Conservation (phyloP, 768 basidiomycete species). For the Filobasidium floriforme region DNA sequence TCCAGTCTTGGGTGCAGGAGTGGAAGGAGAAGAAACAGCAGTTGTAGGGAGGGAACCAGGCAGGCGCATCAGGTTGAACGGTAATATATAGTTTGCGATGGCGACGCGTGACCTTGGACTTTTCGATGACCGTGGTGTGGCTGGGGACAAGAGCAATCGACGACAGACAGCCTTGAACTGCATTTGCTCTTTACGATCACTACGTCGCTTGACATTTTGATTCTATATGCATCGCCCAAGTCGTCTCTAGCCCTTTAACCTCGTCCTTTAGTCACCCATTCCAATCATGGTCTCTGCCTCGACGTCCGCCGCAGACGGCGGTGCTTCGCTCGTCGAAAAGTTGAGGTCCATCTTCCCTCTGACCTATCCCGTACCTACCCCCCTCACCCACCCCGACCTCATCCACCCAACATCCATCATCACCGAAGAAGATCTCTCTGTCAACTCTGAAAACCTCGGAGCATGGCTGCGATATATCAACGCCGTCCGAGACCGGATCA, state of each 20-base stretch:
- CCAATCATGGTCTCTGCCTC: background rate
- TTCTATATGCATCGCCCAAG: too few species aligned
- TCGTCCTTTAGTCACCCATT: too few species aligned
- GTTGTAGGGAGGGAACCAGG: too few species aligned
- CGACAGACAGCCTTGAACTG: too few species aligned
- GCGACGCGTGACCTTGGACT: too few species aligned
- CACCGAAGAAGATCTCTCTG: slow-evolving; percentile 85
- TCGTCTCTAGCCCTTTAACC: too few species aligned
- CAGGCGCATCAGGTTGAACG: too few species aligned
- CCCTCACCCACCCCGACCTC: slow-evolving; percentile 66
- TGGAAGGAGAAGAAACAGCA: slow-evolving; percentile 39
- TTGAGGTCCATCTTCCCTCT: slow-evolving; percentile 66
- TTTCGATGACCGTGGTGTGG: too few species aligned
- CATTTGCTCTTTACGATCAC: too few species aligned
- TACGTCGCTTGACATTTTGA: too few species aligned
- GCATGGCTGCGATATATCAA: slow-evolving; percentile 88
- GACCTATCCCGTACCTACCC: slow-evolving; percentile 74
- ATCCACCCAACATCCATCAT: slow-evolving; percentile 67
- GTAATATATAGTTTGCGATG: too few species aligned
- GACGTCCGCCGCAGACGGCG: background rate
- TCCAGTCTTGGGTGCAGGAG: slow-evolving; percentile 62
- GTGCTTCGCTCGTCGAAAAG: slow-evolving; percentile 8
- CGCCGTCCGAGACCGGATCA: slow-evolving; percentile 61
- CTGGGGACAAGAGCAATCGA: too few species aligned
- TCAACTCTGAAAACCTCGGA: slow-evolving; percentile 82